Base-by-base conservation (phyloP, 2,329 filamentous ascomycete genomes). In the Cladobotryum mycophilum region DNA sequence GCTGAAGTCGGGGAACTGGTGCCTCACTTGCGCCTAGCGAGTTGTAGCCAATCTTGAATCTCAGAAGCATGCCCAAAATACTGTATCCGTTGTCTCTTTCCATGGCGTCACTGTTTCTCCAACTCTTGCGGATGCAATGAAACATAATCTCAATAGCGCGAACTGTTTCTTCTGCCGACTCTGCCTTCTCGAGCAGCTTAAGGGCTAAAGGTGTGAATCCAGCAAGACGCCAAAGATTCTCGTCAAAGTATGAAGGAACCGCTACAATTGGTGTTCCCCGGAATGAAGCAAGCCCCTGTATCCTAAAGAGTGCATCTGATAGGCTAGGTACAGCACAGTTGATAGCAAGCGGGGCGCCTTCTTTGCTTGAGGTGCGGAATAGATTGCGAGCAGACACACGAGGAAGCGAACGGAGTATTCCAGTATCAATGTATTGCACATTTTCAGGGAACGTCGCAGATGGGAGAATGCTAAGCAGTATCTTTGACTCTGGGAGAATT, bases 71-170 rank as follows among this genome's bases (percentile, higher is more conserved):
- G 38, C 87, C 87, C 46, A 99, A 72, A 35, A 97, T 88, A 22
- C 88, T 86, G 64, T 96, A 99, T 0, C 92, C 95, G 58, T 95
- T 93, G 53, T 95, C 90, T 60, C 88, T 85, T 67, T 99, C 93
- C 87, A 99, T 96, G 22, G 93, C 91, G 66, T 99, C 95, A 58
- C 93, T 97, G 58, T 97, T 97, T 56, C 93, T 82, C 93, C 95
- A 99, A 64, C 88, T 97, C 56, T 88, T 86, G 57, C 88, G 86
- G 45, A 96, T 87, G 53, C 88, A 89, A 56, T 88, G 82, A 55
- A 96, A 90, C 22, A 96, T 75, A 60, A 95, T 86, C 61, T 95
- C 84, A 2, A 95, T 83, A 1, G 91, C 84, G 48, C 88, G 80
- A 9, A 91, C 71, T 25, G 91, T 82, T 41, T 84, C 84, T 45